Percentiles rank a stretch among this genome's conserved stretches.
These are phyloP conservation scores for Phytophthora lateralis DNA, from an alignment of 352 stramenopile species.

Conservation along the genomic window DNA sequence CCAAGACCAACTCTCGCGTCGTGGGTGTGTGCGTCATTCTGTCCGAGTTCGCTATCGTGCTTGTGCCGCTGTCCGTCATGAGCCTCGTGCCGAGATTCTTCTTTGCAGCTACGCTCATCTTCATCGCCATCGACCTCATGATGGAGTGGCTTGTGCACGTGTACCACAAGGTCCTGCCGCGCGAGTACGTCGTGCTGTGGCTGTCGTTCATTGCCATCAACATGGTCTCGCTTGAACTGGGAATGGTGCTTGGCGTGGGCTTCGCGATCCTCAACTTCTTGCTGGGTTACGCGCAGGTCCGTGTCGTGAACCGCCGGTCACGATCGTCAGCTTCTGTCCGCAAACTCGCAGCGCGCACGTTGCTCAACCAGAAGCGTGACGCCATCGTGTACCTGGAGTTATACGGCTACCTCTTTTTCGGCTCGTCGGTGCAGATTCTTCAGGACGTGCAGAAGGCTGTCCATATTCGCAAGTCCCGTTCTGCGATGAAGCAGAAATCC, in stretches of 20 bases:
- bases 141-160: slow-evolving; percentile 95
- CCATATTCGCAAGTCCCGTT: slow-evolving; percentile 53
- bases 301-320: slow-evolving; percentile 68
- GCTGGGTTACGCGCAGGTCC: slow-evolving; percentile 75
- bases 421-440: slow-evolving; percentile 82
- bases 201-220: slow-evolving; percentile 95
- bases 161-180: slow-evolving; percentile 79
- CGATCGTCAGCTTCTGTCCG: slow-evolving; percentile 67
- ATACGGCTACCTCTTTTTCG: slow-evolving; percentile 88
- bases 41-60: slow-evolving; percentile 86
- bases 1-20: slow-evolving; percentile 89
- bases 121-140: slow-evolving; percentile 98
- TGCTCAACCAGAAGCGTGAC: slow-evolving; percentile 68
- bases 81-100: slow-evolving; percentile 97
- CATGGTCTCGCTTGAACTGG: slow-evolving; percentile 94
- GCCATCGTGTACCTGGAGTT: slow-evolving; percentile 83
- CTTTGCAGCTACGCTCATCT: slow-evolving; percentile 96
- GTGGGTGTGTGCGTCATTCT: slow-evolving; percentile 92
- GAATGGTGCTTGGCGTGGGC: slow-evolving; percentile 93
- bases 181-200: slow-evolving; percentile 94
- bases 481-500: slow-evolving; percentile 25
- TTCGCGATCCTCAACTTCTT: slow-evolving; percentile 90
- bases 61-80: slow-evolving; percentile 94
- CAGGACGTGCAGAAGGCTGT: slow-evolving; percentile 82
- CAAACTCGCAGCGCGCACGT: slow-evolving; percentile 65